phyloP scores from a whole-genome alignment of 2,329 filamentous ascomycete genomes.

The Neonectria hederae region DNA sequence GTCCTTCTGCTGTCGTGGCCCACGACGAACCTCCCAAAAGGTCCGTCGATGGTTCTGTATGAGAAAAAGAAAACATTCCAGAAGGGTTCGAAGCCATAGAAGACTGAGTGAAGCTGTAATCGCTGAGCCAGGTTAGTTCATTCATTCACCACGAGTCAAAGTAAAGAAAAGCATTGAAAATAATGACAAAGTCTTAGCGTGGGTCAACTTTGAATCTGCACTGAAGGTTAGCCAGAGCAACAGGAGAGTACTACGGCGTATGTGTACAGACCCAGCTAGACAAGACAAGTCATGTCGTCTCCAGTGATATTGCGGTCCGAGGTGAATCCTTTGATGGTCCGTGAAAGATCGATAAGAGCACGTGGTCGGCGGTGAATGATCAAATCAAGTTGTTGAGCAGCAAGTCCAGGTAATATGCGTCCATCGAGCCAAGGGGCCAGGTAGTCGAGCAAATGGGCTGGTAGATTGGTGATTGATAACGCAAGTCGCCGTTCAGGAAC shows the following conservation, averaged over 20 bases:
- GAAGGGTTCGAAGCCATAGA: constrained; percentile 59
- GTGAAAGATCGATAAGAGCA: not conserved
- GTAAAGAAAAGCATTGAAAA: constrained; percentile 44
- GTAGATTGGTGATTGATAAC: no score
- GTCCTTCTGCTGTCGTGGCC: constrained; percentile 65
- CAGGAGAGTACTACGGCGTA: constrained; percentile 22
- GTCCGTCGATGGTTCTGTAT: constrained; percentile 67
- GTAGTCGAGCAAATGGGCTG: not conserved
- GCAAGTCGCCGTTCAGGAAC: not conserved
- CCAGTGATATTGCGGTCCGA: constrained; percentile 29
- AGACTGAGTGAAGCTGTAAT: constrained; percentile 65
- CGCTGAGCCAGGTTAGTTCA: constrained; percentile 66
- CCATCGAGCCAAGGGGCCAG: not conserved
- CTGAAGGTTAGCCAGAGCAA: constrained; percentile 37
- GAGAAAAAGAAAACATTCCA: constrained; percentile 67
- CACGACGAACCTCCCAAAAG: constrained; percentile 64
- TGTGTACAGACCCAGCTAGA: constrained; percentile 44
- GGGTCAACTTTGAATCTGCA: constrained; percentile 68
- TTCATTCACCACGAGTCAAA: constrained; percentile 58
- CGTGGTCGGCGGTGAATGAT: not conserved
- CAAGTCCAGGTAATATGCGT: not conserved
- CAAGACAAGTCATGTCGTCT: constrained; percentile 12
- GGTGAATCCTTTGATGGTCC: constrained; percentile 23
- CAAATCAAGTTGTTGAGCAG: not conserved
- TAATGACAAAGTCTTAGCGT: constrained; percentile 46